Percentiles rank a stretch among this genome's conserved stretches.
These are phyloP conservation scores for Adansonia grandidieri DNA, from an alignment of 441 rosid species.

Conservation along the genomic window DNA sequence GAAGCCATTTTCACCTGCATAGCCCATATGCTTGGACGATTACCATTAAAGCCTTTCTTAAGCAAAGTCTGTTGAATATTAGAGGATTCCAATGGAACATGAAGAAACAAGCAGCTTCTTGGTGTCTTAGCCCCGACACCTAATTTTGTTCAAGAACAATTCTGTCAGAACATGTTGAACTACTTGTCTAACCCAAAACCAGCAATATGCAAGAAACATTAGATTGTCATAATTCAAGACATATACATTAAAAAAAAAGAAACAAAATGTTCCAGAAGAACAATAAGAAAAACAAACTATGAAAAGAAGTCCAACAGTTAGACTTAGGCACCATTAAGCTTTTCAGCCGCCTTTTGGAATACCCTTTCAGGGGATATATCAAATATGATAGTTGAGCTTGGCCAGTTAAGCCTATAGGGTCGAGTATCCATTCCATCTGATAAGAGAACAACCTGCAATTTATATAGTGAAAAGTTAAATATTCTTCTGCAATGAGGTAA, in stretches of 20 bases:
- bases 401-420: slow-evolving; percentile 92
- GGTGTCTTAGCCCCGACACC: slow-evolving; percentile 89
- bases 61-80: slow-evolving; percentile 53
- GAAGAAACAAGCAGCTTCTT: slow-evolving; percentile 66
- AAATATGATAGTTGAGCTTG: slow-evolving; percentile 75
- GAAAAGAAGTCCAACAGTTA: slow-evolving; percentile 13
- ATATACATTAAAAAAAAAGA: not conserved
- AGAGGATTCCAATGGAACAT: slow-evolving; percentile 61
- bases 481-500: not conserved
- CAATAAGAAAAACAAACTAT: not conserved
- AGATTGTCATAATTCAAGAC: slow-evolving; percentile 15
- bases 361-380: slow-evolving; percentile 75
- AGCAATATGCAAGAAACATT: slow-evolving; percentile 18
- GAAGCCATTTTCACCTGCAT: slow-evolving; percentile 58
- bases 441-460: slow-evolving; percentile 83
- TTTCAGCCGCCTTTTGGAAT: slow-evolving; percentile 57
- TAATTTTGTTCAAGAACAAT: slow-evolving; percentile 41
- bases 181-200: slow-evolving; percentile 20
- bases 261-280: not conserved
- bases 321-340: slow-evolving; percentile 61
- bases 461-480: slow-evolving; percentile 25
- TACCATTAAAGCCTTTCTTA: slow-evolving; percentile 73
- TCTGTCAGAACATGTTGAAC: slow-evolving; percentile 24
- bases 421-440: slow-evolving; percentile 97
- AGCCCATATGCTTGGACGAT: slow-evolving; percentile 80